These are phyloP conservation scores for Cladorrhinum samala DNA, from an alignment of 495 filamentous ascomycete species.

Conservation along the genomic window DNA sequence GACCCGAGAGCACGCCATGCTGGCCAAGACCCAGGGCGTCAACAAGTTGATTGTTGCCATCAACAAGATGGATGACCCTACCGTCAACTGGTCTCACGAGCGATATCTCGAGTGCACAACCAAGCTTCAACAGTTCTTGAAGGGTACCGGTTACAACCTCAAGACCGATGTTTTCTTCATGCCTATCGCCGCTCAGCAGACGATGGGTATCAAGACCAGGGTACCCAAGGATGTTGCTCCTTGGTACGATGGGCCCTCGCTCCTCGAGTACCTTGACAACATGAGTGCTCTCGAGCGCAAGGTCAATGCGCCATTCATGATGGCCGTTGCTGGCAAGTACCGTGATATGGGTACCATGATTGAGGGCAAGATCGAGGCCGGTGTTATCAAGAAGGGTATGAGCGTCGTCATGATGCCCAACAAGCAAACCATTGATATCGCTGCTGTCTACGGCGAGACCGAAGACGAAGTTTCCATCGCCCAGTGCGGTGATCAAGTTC, in stretches of 20 bases:
- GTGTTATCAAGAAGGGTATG: conserved; percentile 77
- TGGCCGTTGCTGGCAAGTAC: conserved; percentile 94
- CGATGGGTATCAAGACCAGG: conserved; percentile 80
- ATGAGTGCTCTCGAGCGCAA: conserved; percentile 94
- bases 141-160: conserved; percentile 82
- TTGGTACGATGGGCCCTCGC: conserved; percentile 89
- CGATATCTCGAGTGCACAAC: conserved; percentile 87
- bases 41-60: conserved; percentile 89
- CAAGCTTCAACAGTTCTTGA: conserved; percentile 83
- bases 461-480: conserved; percentile 81
- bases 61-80: conserved; percentile 98
- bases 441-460: conserved; percentile 88
- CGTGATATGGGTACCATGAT: conserved; percentile 96
- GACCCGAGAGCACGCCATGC: conserved; percentile 92
- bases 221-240: conserved; percentile 67
- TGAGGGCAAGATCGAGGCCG: conserved; percentile 94
- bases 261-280: conserved; percentile 85
- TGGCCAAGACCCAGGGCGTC: conserved; percentile 97
- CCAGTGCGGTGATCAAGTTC: conserved; percentile 91
- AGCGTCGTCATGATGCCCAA: conserved; percentile 92
- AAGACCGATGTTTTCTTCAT: conserved; percentile 91
- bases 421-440: conserved; percentile 66
- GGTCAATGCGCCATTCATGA: conserved; percentile 98
- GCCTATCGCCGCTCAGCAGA: conserved; percentile 88
- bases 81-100: conserved; percentile 89